phyloP scores from a whole-genome alignment of 352 stramenopile genomes.

The Globisporangium nodosum region DNA sequence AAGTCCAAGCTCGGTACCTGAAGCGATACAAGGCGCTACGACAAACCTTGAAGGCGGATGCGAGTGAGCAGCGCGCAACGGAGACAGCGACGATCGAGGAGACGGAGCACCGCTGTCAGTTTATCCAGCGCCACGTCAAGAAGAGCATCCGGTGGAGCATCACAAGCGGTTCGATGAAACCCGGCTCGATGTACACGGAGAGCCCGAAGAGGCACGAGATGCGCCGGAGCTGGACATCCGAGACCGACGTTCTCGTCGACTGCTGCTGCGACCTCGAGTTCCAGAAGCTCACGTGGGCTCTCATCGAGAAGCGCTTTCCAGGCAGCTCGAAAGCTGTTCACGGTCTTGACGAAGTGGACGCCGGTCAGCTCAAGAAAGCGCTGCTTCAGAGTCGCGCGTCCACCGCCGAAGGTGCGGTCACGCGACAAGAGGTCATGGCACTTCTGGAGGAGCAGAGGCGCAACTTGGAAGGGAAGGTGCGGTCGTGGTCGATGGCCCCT shows the following conservation, averaged over 20 bases:
- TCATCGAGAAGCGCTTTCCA: conserved; percentile 18
- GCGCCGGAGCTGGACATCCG: conserved; percentile 1
- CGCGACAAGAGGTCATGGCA: conserved; percentile 6
- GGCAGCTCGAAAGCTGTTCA: background rate
- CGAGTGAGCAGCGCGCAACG: background rate
- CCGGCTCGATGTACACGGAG: background rate
- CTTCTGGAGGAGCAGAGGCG: conserved; percentile 11
- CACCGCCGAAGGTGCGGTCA: background rate
- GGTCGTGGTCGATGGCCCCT: background rate
- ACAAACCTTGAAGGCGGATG: conserved; percentile 6
- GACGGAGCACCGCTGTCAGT: conserved; percentile 17
- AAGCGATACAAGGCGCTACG: conserved; percentile 28
- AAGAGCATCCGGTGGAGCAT: conserved; percentile 8
- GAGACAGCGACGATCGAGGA: conserved; percentile 15
- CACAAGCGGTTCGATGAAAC: conserved; percentile 4
- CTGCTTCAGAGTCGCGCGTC: conserved; percentile 3
- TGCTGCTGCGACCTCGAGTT: conserved; percentile 26
- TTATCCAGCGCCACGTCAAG: conserved; percentile 19
- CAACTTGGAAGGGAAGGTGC: conserved; percentile 8
- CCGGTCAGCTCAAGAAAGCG: conserved; percentile 3
- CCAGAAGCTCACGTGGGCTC: conserved; percentile 21
- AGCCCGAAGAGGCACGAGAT: conserved; percentile 9
- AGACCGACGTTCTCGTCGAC: conserved; percentile 15
- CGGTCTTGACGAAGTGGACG: background rate
- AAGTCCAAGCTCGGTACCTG: conserved; percentile 24